Percentiles rank a stretch among this genome's conserved stretches.
Conservation (phyloP, 371 early-diverging fungal genomes). For the Mucor lusitanicus region DNA sequence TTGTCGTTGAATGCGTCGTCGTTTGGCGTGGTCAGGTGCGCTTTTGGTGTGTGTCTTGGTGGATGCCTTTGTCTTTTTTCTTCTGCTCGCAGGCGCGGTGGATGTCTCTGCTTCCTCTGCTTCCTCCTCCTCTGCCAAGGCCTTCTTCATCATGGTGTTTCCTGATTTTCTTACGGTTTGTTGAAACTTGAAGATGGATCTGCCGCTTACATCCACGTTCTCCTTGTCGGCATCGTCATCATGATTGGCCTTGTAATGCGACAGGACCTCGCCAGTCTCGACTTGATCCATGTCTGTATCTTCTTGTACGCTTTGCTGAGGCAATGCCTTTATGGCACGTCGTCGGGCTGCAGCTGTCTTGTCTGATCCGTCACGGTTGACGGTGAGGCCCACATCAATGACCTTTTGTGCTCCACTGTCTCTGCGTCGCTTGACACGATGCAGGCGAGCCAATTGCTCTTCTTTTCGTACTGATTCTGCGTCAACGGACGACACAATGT, state of each 20-base stretch:
- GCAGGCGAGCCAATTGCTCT: conserved; percentile 27
- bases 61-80: neutral
- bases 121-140: conserved; percentile 11
- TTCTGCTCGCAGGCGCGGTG: conserved; percentile 5
- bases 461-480: conserved; percentile 35
- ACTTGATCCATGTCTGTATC: conserved; percentile 12
- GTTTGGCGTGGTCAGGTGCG: conserved; percentile 25
- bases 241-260: conserved; percentile 1
- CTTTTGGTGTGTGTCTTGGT: conserved; percentile 4
- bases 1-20: conserved; percentile 31
- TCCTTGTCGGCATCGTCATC: conserved; percentile 27
- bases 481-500: conserved; percentile 48
- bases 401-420: conserved; percentile 6
- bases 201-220: conserved; percentile 35
- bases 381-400: conserved; percentile 28
- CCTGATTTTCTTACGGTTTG: conserved; percentile 23
- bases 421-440: conserved; percentile 12
- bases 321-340: neutral
- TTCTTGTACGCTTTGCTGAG: too few species aligned
- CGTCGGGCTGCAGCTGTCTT: neutral
- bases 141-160: conserved; percentile 43
- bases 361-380: neutral
- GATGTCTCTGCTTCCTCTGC: conserved; percentile 4
- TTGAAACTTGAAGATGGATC: conserved; percentile 38
- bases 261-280: conserved; percentile 15